Evolutionary conservation across 306 rosid species (phyloP).

Genomic region (Oxytropis ochrocephala): DNA sequence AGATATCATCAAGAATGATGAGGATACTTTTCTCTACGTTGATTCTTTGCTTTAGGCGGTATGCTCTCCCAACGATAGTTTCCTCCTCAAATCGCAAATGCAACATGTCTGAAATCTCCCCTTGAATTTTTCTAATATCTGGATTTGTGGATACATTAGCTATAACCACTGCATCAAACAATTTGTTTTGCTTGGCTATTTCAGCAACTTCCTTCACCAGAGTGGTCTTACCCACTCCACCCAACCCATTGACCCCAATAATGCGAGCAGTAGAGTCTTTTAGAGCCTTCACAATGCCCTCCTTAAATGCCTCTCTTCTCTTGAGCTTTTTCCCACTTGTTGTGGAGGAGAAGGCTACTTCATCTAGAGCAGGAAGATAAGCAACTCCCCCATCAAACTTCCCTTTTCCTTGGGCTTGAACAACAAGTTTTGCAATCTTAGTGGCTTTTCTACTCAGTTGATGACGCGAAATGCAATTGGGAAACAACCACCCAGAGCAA

Average conservation of each 20-base stretch:
- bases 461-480: neutral
- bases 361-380: neutral
- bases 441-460: neutral
- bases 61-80: neutral
- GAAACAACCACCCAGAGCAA: neutral
- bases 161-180: neutral
- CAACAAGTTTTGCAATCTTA: neutral
- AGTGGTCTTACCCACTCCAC: neutral
- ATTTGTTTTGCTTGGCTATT: neutral
- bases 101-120: neutral
- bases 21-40: neutral
- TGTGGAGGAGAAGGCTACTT: neutral
- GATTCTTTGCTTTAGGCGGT: neutral
- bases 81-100: neutral
- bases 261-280: neutral
- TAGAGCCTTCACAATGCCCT: neutral
- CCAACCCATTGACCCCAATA: neutral
- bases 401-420: neutral
- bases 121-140: neutral
- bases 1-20: neutral
- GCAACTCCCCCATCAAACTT: neutral
- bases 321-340: neutral
- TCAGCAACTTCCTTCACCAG: neutral
- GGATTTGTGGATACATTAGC: neutral
- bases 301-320: neutral